A percentile compares a stretch with the other conserved stretches of the same genome.
Evolutionary conservation across 495 filamentous ascomycete genomes (phyloP).

Genomic region (Neurospora sp.): DNA sequence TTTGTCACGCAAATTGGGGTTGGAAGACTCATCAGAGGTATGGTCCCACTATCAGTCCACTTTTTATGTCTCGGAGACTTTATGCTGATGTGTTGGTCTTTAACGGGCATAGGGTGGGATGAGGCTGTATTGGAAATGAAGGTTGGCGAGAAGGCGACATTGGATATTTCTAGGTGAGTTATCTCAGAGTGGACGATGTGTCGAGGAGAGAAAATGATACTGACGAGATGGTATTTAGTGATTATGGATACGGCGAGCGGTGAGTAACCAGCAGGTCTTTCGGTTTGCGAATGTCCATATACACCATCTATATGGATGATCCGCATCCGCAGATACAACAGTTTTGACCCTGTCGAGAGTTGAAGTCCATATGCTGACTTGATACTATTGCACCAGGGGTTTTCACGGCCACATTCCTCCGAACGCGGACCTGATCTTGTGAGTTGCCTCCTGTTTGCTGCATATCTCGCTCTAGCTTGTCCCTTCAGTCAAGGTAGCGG

Average conservation of each 20-base stretch:
- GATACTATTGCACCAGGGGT: conserved; percentile 32
- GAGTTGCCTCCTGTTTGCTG: conserved; percentile 16
- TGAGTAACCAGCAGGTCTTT: conserved; percentile 28
- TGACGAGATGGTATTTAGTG: conserved; percentile 37
- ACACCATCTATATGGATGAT: background rate
- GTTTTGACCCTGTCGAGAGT: background rate
- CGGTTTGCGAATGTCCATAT: background rate
- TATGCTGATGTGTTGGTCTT: conserved; percentile 4
- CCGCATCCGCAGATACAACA: background rate
- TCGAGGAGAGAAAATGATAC: background rate
- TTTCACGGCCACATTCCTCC: conserved; percentile 56
- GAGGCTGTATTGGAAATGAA: conserved; percentile 73
- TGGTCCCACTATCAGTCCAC: conserved; percentile 3
- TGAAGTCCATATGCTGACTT: background rate
- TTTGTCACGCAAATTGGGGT: conserved; percentile 62
- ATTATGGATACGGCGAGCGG: conserved; percentile 69
- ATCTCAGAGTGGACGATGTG: background rate
- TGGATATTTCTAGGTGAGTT: conserved; percentile 67
- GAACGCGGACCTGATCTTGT: conserved; percentile 47
- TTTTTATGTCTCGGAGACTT: background rate
- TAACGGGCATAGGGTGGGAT: conserved; percentile 60
- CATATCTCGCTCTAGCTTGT: background rate
- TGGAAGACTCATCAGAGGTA: conserved; percentile 73
- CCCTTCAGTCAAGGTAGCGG: background rate
- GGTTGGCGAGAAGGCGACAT: conserved; percentile 67